Base-by-base conservation (phyloP, 1,139 yeast species). In the Blastobotrys indianensis region DNA sequence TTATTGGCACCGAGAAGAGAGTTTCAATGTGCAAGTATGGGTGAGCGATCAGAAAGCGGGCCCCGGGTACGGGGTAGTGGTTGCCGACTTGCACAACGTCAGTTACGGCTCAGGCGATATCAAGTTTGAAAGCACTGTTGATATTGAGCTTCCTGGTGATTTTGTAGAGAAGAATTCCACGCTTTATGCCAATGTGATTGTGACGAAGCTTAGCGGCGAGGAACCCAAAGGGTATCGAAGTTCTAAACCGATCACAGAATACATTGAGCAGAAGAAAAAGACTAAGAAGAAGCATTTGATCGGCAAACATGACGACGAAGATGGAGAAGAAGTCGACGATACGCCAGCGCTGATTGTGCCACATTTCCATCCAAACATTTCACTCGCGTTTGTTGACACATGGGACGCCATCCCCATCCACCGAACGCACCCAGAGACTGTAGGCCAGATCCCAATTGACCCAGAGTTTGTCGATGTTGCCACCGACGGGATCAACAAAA, bases 361-460 rank as follows among this genome's bases (percentile, higher is more conserved):
- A 0, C 65, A 60, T 51, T 68, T 64, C 61, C 69, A 68, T 46
- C 70, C 72, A 16, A 67, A 68, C 46, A 66, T 60, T 8, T 61
- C 62, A 0, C 25, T 54, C 6, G 52, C 52, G 23, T 54, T 65
- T 7, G 65, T 62, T 17, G 49, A 46, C 29, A 25, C 44, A 2
- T 42, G 35, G 39, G 45, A 40, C 31, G 30, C 44, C 7, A 25
- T 46, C 13, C 40, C 45, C 16, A 37, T 29, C 39, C 44, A 39
- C 3, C 41, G 62, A 29, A 46, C 64, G 48, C 51, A 59, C 9
- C 52, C 63, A 38, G 49, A 71, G 50, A 20, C 54, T 33, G 49
- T 57, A 5, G 54, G 54, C 13, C 44, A 50, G 25, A 39, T 49
- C 35, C 33, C 40, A 10, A 50, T 46, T 16, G 53, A 36, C 8